Evolutionary conservation across 106 monocot species (phyloP).

Genomic region (Ottelia alismoides): DNA sequence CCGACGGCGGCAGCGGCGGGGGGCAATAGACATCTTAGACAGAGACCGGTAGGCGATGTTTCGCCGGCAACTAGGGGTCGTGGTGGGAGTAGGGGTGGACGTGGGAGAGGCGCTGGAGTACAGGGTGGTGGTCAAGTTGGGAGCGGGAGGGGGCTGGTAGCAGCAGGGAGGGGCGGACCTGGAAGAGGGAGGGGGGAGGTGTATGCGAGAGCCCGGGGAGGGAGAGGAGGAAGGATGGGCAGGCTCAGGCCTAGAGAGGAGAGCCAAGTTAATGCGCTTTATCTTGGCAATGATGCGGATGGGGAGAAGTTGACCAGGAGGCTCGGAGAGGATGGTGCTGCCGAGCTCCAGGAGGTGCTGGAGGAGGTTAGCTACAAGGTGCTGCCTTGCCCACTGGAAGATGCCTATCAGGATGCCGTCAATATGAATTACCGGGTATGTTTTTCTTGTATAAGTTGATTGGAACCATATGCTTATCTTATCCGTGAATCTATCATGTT

Average conservation of each 20-base stretch:
- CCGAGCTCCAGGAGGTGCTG: conserved; percentile 36
- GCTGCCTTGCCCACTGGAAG: conserved; percentile 52
- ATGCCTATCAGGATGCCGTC: conserved; percentile 57
- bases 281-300: conserved; percentile 45
- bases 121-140: conserved; percentile 32
- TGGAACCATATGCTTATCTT: no score
- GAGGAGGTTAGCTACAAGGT: conserved; percentile 38
- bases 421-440: conserved; percentile 74
- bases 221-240: conserved; percentile 12
- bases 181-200: conserved; percentile 21
- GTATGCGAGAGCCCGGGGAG: conserved; percentile 12
- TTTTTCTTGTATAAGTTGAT: not conserved
- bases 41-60: conserved; percentile 1
- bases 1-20: conserved; percentile 14
- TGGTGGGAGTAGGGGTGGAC: not conserved
- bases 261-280: conserved; percentile 18
- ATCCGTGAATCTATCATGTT: not conserved
- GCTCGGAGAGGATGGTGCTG: conserved; percentile 69
- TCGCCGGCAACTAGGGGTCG: not conserved
- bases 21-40: conserved; percentile 51
- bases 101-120: conserved; percentile 6
- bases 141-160: conserved; percentile 15
- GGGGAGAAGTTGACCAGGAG: conserved; percentile 67
- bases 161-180: conserved; percentile 11
- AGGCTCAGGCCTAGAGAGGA: conserved; percentile 8